phyloP scores from a whole-genome alignment of 805 yeast genomes.

The Lipomyces starkeyi region DNA sequence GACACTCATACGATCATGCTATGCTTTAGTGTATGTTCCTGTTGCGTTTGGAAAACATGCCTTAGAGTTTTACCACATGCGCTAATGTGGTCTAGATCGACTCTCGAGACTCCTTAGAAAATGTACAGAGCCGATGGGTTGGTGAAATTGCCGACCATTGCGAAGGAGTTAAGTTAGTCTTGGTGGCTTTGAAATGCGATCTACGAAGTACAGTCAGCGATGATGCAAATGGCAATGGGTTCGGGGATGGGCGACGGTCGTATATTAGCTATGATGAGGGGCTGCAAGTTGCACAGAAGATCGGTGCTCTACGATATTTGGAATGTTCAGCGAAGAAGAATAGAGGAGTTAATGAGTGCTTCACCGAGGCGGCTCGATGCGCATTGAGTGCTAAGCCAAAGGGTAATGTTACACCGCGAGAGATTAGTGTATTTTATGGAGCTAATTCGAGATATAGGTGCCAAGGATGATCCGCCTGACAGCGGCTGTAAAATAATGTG shows the following conservation, averaged over 20 bases:
- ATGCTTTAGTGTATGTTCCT: slow-evolving; percentile 59
- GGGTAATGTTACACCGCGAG: slow-evolving; percentile 49
- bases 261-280: slow-evolving; percentile 93
- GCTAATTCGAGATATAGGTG: slow-evolving; percentile 7
- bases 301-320: slow-evolving; percentile 91
- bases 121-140: slow-evolving; percentile 95
- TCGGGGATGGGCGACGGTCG: slow-evolving; percentile 46
- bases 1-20: slow-evolving; percentile 98
- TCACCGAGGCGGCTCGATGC: slow-evolving; percentile 97
- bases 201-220: slow-evolving; percentile 54
- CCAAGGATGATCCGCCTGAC: slow-evolving; percentile 32
- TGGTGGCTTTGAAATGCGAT: slow-evolving; percentile 95
- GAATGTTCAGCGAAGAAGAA: slow-evolving; percentile 97
- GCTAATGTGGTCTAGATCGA: slow-evolving; percentile 69
- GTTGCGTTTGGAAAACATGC: neutral
- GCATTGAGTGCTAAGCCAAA: slow-evolving; percentile 89
- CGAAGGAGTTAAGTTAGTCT: slow-evolving; percentile 90
- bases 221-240: slow-evolving; percentile 38
- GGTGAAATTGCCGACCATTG: slow-evolving; percentile 97
- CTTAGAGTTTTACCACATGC: neutral
- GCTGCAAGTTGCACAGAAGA: slow-evolving; percentile 84
- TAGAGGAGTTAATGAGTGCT: slow-evolving; percentile 98
- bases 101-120: slow-evolving; percentile 90
- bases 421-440: neutral
- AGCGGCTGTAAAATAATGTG: slow-evolving; percentile 32